Conservation (phyloP, 2,329 filamentous ascomycete genomes). For the Xylariomycetidae sp. region DNA sequence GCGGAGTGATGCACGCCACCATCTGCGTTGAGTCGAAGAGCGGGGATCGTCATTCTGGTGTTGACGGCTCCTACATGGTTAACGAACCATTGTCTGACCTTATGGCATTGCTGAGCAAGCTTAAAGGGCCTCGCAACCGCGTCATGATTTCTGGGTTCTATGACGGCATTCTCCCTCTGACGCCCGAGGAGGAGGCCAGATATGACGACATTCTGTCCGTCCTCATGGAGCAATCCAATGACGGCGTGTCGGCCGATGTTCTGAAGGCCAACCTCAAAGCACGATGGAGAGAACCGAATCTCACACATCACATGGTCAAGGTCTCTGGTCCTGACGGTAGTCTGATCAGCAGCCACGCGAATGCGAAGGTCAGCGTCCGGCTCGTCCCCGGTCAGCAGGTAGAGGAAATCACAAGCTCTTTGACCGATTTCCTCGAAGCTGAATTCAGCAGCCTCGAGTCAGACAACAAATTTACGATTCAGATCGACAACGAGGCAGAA, state of each 20-base stretch:
- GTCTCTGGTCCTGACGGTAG: conserved; percentile 89
- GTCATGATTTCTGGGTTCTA: conserved; percentile 88
- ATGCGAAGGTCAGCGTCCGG: conserved; percentile 82
- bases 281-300: conserved; percentile 88
- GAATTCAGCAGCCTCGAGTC: conserved; percentile 74
- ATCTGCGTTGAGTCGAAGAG: conserved; percentile 80
- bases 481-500: conserved; percentile 89
- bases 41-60: conserved; percentile 89
- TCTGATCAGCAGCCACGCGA: conserved; percentile 85
- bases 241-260: conserved; percentile 53
- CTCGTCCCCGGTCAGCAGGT: conserved; percentile 92
- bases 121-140: conserved; percentile 76
- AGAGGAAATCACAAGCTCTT: conserved; percentile 63
- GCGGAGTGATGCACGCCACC: conserved; percentile 90
- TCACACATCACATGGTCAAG: conserved; percentile 91
- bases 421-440: conserved; percentile 63
- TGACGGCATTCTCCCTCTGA: conserved; percentile 73
- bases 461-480: conserved; percentile 74
- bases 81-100: conserved; percentile 92
- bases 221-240: conserved; percentile 66
- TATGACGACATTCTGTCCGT: conserved; percentile 82
- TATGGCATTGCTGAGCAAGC: conserved; percentile 72
- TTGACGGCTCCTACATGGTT: conserved; percentile 88
- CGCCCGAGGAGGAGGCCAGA: conserved; percentile 68
- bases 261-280: conserved; percentile 85